phyloP scores from a whole-genome alignment of 2,329 filamentous ascomycete species.

The Xylaria digitata region DNA sequence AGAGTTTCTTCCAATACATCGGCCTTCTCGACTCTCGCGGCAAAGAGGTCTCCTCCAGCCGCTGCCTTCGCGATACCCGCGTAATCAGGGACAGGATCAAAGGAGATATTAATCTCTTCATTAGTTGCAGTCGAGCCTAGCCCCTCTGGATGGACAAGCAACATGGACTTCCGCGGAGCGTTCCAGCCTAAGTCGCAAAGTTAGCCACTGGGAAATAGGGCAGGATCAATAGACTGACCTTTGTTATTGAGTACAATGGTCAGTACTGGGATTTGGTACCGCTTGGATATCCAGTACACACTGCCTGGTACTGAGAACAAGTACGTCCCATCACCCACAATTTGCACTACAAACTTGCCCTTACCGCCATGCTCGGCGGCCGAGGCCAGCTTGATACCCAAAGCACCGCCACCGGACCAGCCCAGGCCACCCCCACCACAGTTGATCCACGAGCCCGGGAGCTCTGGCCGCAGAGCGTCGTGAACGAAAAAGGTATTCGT shows the following conservation, averaged over 20 bases:
- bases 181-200: conserved; percentile 62
- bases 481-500: conserved; percentile 74
- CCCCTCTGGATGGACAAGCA: conserved; percentile 69
- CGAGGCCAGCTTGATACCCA: conserved; percentile 62
- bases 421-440: conserved; percentile 65
- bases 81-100: conserved; percentile 68
- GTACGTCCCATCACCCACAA: conserved; percentile 69
- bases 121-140: conserved; percentile 66
- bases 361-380: conserved; percentile 55
- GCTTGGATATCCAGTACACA: conserved; percentile 66
- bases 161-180: conserved; percentile 66
- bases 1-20: conserved; percentile 61
- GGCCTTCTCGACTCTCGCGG: conserved; percentile 60
- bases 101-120: conserved; percentile 72
- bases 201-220: conserved; percentile 12
- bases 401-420: conserved; percentile 63
- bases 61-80: conserved; percentile 70
- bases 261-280: conserved; percentile 65
- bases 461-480: conserved; percentile 72
- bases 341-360: conserved; percentile 64
- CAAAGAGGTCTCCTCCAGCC: conserved; percentile 64
- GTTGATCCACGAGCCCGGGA: conserved; percentile 64
- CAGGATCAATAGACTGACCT: conserved; percentile 50
- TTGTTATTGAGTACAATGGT: conserved; percentile 69
- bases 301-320: conserved; percentile 66